Evolutionary conservation across 768 basidiomycete genomes (phyloP), one percentile per base, ranked within the genome.

Genomic region (Lyophyllum decastes): DNA sequence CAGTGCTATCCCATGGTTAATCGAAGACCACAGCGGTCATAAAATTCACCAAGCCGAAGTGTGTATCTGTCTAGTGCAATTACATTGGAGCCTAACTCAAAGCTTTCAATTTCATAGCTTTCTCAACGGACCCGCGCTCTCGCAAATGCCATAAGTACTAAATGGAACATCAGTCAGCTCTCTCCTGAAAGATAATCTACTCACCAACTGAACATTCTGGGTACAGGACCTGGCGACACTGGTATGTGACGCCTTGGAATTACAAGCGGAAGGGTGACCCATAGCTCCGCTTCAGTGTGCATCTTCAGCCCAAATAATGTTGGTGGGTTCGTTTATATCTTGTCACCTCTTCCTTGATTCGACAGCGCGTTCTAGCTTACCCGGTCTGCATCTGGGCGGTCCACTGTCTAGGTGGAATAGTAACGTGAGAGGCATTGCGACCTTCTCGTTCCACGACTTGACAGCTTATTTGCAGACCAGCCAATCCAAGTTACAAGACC

Each of bases 261-360:
- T 7, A 9, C 27, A 35, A 21, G 22, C 16, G 27, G 9, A 27
- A 38, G 14, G 34, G 22, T 49, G 4, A 55, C n/a, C 27, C 35
- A 26, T 38, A 27, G 40, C 27, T 58, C 21, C 35, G 22, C 5
- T 19, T 21, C 46, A 87, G 87, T 87, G 43, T 84, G 86, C 64
- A 63, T 89, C 35, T 83, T 83, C 68, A 83, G 86, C 61, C 82
- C 85, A 12, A 89, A 89, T 61, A 77, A 86, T 65, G 72, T 83
- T 25, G 86, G 87, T 87, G 52, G 61, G 72, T 61, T 34, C 33
- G 22, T 41, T 47, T 48, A 27, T 41, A 51, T 44, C 24, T 49
- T 26, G 21, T n/a, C 35, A 21, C 19, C 26, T 35, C n/a, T 26
- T 14, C 47, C 43, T 45, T 34, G 12, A 49, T 33, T 12, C 43